Base-by-base conservation (phyloP, 2,329 filamentous ascomycete species). In the Sphaceloma murrayae region DNA sequence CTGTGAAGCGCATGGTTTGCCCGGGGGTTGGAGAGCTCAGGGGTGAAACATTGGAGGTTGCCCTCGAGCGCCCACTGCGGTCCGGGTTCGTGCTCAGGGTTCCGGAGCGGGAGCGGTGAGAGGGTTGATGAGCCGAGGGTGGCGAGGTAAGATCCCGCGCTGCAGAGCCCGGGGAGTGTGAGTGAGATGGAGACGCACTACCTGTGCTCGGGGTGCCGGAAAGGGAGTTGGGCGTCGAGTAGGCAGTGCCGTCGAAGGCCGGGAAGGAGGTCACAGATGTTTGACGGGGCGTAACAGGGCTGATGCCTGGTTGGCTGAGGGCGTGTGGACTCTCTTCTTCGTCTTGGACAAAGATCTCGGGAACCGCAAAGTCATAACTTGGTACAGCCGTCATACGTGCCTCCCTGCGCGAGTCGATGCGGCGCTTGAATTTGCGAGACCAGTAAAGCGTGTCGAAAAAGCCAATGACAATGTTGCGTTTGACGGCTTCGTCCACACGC, bases 371-470 rank as follows among this genome's bases (percentile, higher is more conserved):
- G 13, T 49, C 49, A 10, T 49, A 21, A 53, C 85, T 78, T 2
- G 88, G 87, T 21, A 93, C 68, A 1, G 70, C 74, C 3, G 79
- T 82, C 77, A 95, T 83, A 49, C 86, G 82, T 14, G 80, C 80
- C 3, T 75, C 75, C 50, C 77, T 76, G 64, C 87, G 87, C 48
- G 70, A 72, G 27, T 87, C 79, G 59, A 85, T 71, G 47, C 80
- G 74, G 43, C 78, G 78, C 53, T 85, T 80, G 70, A 95, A 95
- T 53, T 77, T 74, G 33, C 88, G 79, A 30, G 82, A 78, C 79
- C 85, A 94, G 65, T 89, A 88, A 66, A 91, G 64, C 10, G 88
- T 96, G 60, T 96, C 85, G 62, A 98, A 96, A 67, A 98, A 98
- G 30, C 88, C 87, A 32, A 91, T 75, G 7, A 98, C 91, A 19